These are phyloP conservation scores for Escovopsis sp. DNA, from an alignment of 2,329 filamentous ascomycete genomes.

Conservation along the genomic window DNA sequence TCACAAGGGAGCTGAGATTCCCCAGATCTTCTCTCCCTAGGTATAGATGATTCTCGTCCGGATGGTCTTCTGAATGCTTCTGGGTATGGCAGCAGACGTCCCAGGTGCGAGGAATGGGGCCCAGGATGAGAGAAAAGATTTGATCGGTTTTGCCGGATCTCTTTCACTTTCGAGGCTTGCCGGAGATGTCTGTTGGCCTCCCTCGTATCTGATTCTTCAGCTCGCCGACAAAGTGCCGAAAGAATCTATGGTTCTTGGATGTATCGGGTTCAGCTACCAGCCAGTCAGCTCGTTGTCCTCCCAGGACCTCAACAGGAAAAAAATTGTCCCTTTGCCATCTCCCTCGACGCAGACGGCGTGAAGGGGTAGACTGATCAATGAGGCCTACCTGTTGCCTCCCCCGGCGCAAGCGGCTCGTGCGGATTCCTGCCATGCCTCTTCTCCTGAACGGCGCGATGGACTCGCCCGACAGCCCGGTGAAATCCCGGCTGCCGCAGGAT, in stretches of 20 bases:
- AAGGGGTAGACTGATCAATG: too few species aligned
- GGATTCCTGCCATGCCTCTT: conserved; percentile 33
- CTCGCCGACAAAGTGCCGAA: conserved; percentile 35
- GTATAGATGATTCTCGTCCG: too few species aligned
- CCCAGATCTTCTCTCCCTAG: too few species aligned
- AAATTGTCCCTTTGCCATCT: background rate
- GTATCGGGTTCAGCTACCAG: too few species aligned
- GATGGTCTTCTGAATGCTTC: too few species aligned
- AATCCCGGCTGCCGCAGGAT: conserved; percentile 37
- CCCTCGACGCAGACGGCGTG: background rate
- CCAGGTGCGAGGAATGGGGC: too few species aligned
- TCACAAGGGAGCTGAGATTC: too few species aligned
- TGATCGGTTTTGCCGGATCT: too few species aligned
- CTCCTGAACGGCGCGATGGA: conserved; percentile 36
- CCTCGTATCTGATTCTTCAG: conserved; percentile 34
- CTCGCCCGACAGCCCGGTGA: conserved; percentile 36
- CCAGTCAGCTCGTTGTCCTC: background rate
- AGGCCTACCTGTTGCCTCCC: conserved; percentile 34
- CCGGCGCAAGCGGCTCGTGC: conserved; percentile 33
- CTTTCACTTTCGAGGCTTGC: conserved; percentile 14
- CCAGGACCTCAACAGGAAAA: too few species aligned
- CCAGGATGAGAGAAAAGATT: too few species aligned
- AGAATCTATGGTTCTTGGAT: conserved; percentile 17
- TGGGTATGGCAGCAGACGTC: too few species aligned
- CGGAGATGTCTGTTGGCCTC: conserved; percentile 24